phyloP scores from a whole-genome alignment of 352 stramenopile genomes.

The Phytophthora fragariaefolia region DNA sequence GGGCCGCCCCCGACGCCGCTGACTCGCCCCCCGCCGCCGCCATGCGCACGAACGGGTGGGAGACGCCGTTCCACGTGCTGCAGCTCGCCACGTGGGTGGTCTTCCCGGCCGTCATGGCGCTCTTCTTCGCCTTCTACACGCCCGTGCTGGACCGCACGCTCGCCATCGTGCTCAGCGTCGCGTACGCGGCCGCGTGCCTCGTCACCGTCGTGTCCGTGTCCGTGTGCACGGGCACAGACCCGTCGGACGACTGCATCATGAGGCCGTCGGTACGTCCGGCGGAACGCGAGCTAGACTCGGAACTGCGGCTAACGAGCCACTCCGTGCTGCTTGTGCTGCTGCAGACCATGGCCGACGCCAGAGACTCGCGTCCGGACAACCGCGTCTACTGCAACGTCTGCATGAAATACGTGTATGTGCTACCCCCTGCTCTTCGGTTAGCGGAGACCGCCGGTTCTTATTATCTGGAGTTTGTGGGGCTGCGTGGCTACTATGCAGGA shows the following conservation, averaged over 20 bases:
- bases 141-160: slow-evolving; percentile 60
- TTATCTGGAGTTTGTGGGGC: slow-evolving; percentile 1
- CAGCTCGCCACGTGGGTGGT: slow-evolving; percentile 86
- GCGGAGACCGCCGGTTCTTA: background rate
- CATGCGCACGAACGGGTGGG: slow-evolving; percentile 83
- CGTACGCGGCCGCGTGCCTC: slow-evolving; percentile 61
- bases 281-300: background rate
- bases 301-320: background rate
- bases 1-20: slow-evolving; percentile 5
- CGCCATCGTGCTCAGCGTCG: slow-evolving; percentile 57
- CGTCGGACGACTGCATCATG: slow-evolving; percentile 78
- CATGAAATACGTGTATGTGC: slow-evolving; percentile 86
- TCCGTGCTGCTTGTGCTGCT: slow-evolving; percentile 11
- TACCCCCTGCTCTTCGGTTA: background rate
- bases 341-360: slow-evolving; percentile 41
- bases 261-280: slow-evolving; percentile 52
- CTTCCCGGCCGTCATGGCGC: slow-evolving; percentile 78
- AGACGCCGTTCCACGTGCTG: slow-evolving; percentile 82
- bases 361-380: slow-evolving; percentile 45
- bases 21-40: background rate
- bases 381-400: slow-evolving; percentile 90
- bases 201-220: slow-evolving; percentile 62
- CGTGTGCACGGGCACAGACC: slow-evolving; percentile 74
- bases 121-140: slow-evolving; percentile 87
- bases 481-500: slow-evolving; percentile 39